Evolutionary conservation across 331 rosid genomes (phyloP).

Genomic region (Arachis monticola): DNA sequence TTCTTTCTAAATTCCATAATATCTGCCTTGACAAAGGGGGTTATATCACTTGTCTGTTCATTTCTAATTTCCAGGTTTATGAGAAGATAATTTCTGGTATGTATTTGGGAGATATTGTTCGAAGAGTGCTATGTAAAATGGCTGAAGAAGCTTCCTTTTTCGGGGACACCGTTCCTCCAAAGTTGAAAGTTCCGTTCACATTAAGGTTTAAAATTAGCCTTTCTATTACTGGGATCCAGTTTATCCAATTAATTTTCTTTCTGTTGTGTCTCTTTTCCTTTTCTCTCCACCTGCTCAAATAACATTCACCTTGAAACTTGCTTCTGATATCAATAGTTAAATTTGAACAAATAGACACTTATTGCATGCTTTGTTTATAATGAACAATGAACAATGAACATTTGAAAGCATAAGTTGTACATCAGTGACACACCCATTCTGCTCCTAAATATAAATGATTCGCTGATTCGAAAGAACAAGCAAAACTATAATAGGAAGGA

Average conservation of each 20-base stretch:
- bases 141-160: constrained; percentile 82
- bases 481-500: neutral
- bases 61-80: constrained; percentile 60
- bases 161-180: constrained; percentile 74
- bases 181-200: constrained; percentile 64
- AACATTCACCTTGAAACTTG: neutral
- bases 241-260: constrained; percentile 3
- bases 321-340: neutral
- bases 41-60: constrained; percentile 9
- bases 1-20: neutral
- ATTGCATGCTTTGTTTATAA: neutral
- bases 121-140: constrained; percentile 75
- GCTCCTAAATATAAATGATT: too few species aligned
- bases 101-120: constrained; percentile 90
- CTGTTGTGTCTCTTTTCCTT: neutral
- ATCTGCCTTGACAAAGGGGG: neutral
- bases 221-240: constrained; percentile 14
- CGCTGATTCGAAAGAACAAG: too few species aligned
- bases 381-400: neutral
- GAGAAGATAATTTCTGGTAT: constrained; percentile 89
- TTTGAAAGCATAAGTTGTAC: too few species aligned
- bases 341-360: neutral
- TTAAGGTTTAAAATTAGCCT: constrained; percentile 56
- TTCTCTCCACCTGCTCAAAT: neutral
- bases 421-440: too few species aligned